phyloP scores from a whole-genome alignment of 78 protist species.

The Dictyostelium brefeldianum region DNA sequence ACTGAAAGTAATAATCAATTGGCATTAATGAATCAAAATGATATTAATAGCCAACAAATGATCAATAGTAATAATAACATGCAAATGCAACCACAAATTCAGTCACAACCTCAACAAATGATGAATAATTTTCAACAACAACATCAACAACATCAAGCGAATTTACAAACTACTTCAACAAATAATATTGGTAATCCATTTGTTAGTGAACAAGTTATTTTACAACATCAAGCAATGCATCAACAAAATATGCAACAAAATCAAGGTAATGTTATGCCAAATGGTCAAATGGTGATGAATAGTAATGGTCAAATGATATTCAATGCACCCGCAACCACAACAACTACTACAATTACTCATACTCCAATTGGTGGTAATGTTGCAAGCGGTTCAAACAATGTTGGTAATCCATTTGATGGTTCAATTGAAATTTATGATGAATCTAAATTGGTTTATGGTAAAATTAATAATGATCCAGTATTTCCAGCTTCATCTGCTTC shows the following conservation, averaged over 20 bases:
- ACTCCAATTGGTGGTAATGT: not conserved
- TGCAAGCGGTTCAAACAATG: too few species aligned
- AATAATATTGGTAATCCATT: slow-evolving; percentile 12
- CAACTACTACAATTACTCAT: slow-evolving; percentile 23
- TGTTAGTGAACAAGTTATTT: not conserved
- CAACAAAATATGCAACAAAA: slow-evolving; percentile 24
- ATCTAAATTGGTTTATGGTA: not conserved
- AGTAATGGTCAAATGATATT: not conserved
- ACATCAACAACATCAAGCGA: slow-evolving; percentile 14
- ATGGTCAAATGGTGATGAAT: not conserved
- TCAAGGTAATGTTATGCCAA: not conserved
- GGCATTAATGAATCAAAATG: not conserved
- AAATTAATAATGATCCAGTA: slow-evolving; percentile 27
- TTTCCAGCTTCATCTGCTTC: slow-evolving; percentile 25
- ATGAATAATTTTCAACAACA: not conserved
- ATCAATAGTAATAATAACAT: not conserved
- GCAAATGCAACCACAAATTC: not conserved
- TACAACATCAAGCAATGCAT: slow-evolving; percentile 22
- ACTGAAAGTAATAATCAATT: not conserved
- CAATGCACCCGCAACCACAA: not conserved
- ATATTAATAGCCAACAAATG: not conserved
- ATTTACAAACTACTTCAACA: not conserved
- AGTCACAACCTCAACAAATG: not conserved
- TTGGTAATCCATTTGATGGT: slow-evolving; percentile 37
- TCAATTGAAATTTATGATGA: too few species aligned